These are phyloP conservation scores for Lotus japonicus DNA, from an alignment of 306 rosid genomes.

Conservation along the genomic window DNA sequence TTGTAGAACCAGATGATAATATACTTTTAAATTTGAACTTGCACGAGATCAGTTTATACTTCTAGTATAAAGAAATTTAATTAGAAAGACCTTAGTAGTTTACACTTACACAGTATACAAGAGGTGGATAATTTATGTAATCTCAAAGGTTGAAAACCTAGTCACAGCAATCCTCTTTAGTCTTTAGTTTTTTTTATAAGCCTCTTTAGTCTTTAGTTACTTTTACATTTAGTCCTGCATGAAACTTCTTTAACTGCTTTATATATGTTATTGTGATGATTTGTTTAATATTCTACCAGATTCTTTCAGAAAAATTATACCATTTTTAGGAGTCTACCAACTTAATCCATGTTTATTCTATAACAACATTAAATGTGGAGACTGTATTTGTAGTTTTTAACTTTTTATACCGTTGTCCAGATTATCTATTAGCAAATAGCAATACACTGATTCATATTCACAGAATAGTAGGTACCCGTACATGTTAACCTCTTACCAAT, in stretches of 20 bases:
- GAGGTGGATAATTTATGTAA: background rate
- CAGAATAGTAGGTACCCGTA: background rate
- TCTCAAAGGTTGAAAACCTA: background rate
- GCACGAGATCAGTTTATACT: background rate
- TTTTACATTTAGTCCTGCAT: background rate
- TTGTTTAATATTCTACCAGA: background rate
- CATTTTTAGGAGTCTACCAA: background rate
- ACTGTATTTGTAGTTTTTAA: background rate
- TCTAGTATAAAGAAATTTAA: background rate
- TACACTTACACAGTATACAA: no score
- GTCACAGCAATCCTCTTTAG: slow-evolving; percentile 1
- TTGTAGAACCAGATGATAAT: background rate
- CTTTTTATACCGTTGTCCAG: background rate
- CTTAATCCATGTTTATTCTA: background rate
- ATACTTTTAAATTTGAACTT: background rate
- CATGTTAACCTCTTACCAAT: background rate
- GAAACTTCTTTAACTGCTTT: background rate
- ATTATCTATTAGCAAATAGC: background rate
- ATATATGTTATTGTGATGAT: background rate
- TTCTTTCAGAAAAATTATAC: background rate
- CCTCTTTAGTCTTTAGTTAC: background rate
- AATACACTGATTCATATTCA: background rate
- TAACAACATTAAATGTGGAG: background rate
- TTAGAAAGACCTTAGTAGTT: background rate
- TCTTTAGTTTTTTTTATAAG: background rate